Percentiles rank a stretch among this genome's conserved stretches.
phyloP scores from a whole-genome alignment of 495 filamentous ascomycete genomes.

The Barbatosphaeria neglecta region DNA sequence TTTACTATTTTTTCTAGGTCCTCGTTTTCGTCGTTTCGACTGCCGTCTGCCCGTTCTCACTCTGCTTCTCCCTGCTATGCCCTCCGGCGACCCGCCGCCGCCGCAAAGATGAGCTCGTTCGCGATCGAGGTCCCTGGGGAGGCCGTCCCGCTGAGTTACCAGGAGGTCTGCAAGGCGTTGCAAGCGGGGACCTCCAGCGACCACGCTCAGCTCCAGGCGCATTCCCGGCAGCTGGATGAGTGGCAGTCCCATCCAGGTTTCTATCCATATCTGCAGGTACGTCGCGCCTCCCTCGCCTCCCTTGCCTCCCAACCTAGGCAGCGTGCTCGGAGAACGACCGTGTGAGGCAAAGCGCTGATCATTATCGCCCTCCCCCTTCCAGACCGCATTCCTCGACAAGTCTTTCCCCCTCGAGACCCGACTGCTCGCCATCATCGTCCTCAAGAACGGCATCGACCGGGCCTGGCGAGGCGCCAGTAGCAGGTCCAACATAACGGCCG shows the following conservation, averaged over 20 bases:
- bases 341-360: too few relatives aligned
- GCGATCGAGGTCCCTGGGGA: slow-evolving; percentile 43
- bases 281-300: too few relatives aligned
- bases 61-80: not conserved
- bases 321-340: too few relatives aligned
- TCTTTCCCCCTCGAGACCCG: slow-evolving; percentile 62
- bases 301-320: too few relatives aligned
- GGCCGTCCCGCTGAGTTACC: slow-evolving; percentile 40
- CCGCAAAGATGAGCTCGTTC: slow-evolving; percentile 42
- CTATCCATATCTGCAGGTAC: slow-evolving; percentile 69
- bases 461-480: slow-evolving; percentile 69
- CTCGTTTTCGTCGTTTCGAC: too few relatives aligned
- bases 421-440: slow-evolving; percentile 80
- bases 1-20: too few relatives aligned
- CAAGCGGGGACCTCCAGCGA: slow-evolving; percentile 61
- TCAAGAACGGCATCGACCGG: slow-evolving; percentile 92
- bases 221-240: slow-evolving; percentile 66
- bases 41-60: too few relatives aligned
- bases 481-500: slow-evolving; percentile 55
- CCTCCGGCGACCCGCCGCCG: too few relatives aligned
- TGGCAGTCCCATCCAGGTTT: slow-evolving; percentile 75
- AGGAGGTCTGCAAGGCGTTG: slow-evolving; percentile 62
- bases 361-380: too few relatives aligned
- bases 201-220: slow-evolving; percentile 64
- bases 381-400: slow-evolving; percentile 72